Percentiles rank a stretch among this genome's conserved stretches.
phyloP scores from a whole-genome alignment of 805 yeast genomes.

The Saccharomyces mikatae region DNA sequence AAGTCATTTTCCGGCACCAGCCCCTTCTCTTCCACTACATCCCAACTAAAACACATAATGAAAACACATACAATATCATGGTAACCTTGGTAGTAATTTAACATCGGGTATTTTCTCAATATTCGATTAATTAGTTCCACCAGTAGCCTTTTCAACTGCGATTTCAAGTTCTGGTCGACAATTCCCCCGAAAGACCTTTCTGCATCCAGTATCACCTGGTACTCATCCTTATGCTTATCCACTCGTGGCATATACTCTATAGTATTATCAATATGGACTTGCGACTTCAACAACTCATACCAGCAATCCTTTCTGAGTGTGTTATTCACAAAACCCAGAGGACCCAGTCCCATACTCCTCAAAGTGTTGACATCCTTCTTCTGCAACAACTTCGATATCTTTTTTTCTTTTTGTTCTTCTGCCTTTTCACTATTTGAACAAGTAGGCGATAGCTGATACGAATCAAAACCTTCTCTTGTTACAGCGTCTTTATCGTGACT shows the following conservation, averaged over 20 bases:
- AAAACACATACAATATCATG: constrained; percentile 78
- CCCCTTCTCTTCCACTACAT: background rate
- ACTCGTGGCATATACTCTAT: constrained; percentile 12
- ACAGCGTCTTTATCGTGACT: background rate
- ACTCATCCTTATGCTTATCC: constrained; percentile 54
- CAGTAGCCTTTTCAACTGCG: constrained; percentile 17
- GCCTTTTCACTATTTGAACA: background rate
- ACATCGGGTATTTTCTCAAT: constrained; percentile 49
- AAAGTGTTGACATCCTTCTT: constrained; percentile 10
- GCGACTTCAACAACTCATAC: constrained; percentile 26
- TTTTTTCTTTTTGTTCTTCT: constrained; percentile 2
- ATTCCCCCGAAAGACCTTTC: constrained; percentile 52
- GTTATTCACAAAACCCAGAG: constrained; percentile 21
- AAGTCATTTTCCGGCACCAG: background rate
- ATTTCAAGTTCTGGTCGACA: constrained; percentile 14
- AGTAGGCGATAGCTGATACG: background rate
- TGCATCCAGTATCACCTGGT: constrained; percentile 73
- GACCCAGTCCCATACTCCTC: constrained; percentile 15
- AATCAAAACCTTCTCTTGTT: background rate
- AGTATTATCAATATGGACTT: constrained; percentile 4
- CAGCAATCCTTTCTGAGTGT: constrained; percentile 16
- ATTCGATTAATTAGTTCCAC: constrained; percentile 41
- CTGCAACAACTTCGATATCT: constrained; percentile 12
- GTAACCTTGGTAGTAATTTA: constrained; percentile 85
- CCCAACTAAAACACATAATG: constrained; percentile 40